Evolutionary conservation across 2,329 filamentous ascomycete genomes (phyloP), one percentile per base, ranked within the genome.

Genomic region (Cercospora zeae-maydis): DNA sequence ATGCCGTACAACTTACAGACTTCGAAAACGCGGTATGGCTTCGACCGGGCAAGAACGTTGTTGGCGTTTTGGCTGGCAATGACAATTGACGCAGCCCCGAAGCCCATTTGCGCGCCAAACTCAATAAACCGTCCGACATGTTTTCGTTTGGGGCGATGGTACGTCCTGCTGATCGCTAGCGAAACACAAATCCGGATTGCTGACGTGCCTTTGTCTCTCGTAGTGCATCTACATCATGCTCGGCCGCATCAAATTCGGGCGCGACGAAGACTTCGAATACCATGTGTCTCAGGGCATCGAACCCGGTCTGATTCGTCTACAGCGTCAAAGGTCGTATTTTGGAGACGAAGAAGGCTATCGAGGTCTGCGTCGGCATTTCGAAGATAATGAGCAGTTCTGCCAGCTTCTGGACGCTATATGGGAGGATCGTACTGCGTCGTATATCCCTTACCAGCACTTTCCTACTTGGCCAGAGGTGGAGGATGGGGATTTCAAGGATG

Each of bases 1-100:
- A 53, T 33, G 8, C 21, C 21, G 49, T 53, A 53, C 49, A 53
- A 33, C 31, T 53, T 33, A 53, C 49, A 10, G 49, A 53, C 49
- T 30, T 53, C 13, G 49, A 53, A 24, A 53, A 62, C 14, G 54
- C 34, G 14, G 39, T 58, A 10, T 58, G 36, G 37, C 37, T 58
- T 24, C 34, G 14, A 27, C 54, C 60, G 16, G 54, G 55, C 31
- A 62, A 58, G 24, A 52, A 39, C 21, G 24, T 62, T 37, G 4
- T 24, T 16, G 60, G 55, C 16, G n/a, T 58, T 19, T 42, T 62
- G 21, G 60, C 60, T 10, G 60, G 60, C 14, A 62, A 62, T 42
- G 60, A 62, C 16, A 58, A 62, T 52, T 62, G 53, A 54, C 60
- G 60, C 53, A 62, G 60, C 37, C 60, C 54, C 1, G 60, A 62